Percentiles rank a stretch among this genome's conserved stretches.
phyloP scores from a whole-genome alignment of 1,284 basidiomycete species.

The Boletellus dicymbophilus region DNA sequence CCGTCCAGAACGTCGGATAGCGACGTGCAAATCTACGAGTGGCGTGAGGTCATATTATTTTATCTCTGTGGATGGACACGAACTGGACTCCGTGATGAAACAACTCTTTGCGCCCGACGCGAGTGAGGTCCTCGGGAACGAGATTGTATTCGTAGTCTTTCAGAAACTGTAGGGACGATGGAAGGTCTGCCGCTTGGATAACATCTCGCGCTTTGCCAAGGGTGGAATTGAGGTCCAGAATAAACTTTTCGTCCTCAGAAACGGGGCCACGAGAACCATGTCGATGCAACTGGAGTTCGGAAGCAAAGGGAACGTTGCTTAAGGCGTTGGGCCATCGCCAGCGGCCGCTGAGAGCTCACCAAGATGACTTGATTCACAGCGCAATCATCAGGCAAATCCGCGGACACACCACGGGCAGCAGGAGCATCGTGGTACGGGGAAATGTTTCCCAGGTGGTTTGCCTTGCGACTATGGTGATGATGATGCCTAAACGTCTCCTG shows the following conservation, averaged over 20 bases:
- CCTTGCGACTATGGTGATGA: not conserved
- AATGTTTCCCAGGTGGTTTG: not conserved
- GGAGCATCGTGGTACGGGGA: conserved; percentile 29
- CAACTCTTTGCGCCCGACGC: conserved; percentile 40
- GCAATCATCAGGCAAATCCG: conserved; percentile 43
- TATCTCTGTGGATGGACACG: not conserved
- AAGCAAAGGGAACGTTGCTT: not conserved
- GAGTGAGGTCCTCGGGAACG: conserved; percentile 42
- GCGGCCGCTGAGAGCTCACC: conserved; percentile 23
- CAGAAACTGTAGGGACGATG: conserved; percentile 40
- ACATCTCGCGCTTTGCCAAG: conserved; percentile 32
- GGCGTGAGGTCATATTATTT: not conserved
- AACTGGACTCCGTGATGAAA: conserved; percentile 47
- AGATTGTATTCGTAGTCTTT: conserved; percentile 42
- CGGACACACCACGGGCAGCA: conserved; percentile 32
- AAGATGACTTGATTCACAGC: conserved; percentile 45
- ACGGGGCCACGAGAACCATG: conserved; percentile 44
- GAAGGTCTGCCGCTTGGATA: conserved; percentile 34
- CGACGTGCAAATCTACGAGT: conserved; percentile 17
- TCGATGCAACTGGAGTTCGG: conserved; percentile 35
- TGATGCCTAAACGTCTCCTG: not conserved
- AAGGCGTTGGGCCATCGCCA: not conserved
- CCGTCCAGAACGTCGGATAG: conserved; percentile 30
- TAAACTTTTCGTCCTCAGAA: conserved; percentile 32
- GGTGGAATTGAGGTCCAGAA: conserved; percentile 38